Base-by-base conservation (phyloP, 2,329 filamentous ascomycete genomes). In the Decorospora gaudefroyi region DNA sequence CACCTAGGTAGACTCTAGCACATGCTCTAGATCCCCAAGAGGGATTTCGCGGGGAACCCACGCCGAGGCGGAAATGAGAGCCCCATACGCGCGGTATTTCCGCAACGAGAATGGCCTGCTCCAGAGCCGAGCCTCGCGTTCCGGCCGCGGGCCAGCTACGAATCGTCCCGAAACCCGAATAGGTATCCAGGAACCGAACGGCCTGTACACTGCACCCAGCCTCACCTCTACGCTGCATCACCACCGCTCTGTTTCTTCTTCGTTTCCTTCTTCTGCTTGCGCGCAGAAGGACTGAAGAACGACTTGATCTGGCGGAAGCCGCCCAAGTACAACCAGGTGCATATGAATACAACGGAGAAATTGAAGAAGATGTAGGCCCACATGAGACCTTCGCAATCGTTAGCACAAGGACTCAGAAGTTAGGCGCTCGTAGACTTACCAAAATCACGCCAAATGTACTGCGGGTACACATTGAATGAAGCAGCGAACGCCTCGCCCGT, bases 401-500 rank as follows among this genome's bases (percentile, higher is more conserved):
- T 46, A 57, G 52, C 44, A 32, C 32, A 25, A 13, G 13, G 9
- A 10, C 23, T 10, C 22, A 23, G 10, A 15, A 18, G 21, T 11
- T 13, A 7, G 6, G 30, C 15, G 26, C 18, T 43, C 40, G 44
- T 42, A 51, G 77, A 82, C 53, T 85, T 83, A 2, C 83, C 77
- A 67, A 85, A 87, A 46, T 86, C 72, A 8, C 83, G 70, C 85
- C 85, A 88, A 32, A 83, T 82, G 37, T 86, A 67, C 1, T 65
- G 65, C 32, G 84, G 82, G 35, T 75, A 81, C 6, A 86, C 75
- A 54, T 83, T 85, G 60, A 88, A 83, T 1, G 73, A 71, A 0
- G 63, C 64, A 10, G 62, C 67, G 30, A 84, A 88, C 55, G 82
- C 69, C 52, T 85, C 81, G 0, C 85, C 85, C 2, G 69, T 78